Evolutionary conservation across 2,329 filamentous ascomycete species (phyloP), one percentile per base, ranked within the genome.

Genomic region (Taxawa tesnikishii): DNA sequence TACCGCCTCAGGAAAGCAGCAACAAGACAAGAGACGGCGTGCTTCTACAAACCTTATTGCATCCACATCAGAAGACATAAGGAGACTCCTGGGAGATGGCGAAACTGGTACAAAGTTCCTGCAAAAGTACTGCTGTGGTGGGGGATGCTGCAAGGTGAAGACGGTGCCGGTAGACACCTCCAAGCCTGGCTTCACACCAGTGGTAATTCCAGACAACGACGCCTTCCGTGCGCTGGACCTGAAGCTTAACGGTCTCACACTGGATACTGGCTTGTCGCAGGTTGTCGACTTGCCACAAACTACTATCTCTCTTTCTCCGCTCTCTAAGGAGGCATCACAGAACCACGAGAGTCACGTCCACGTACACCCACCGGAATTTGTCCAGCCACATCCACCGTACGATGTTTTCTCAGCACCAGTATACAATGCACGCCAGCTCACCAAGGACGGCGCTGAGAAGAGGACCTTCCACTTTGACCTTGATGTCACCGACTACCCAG

Each of bases 401-500:
- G 70, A 88, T 43, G 85, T 96, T 38, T 93, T 82, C 58, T 80
- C 85, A 1, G 87, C 88, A n/a, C 83, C 77, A 41, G 73, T 98
- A 28, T 79, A 84, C 57, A 77, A 77, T 46, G 74, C 84, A 3
- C 79, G 90, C 34, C 85, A 94, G 58, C 63, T 98, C 51, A 98
- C 90, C 9, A 80, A 75, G 52, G 67, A 73, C 15, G 88, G 88
- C 14, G 90, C 90, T 4, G 84, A 94, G 65, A 98, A 98, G 72
- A 73, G 88, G 38, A 98, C 90, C 0, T 94, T 88, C 55, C 90
- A 98, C 58, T 96, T 96, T 48, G 90, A 96, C 48, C 74, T 98
- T 27, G 90, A 98, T 48, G 80, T 98, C 30, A 94, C 88, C 29
- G 80, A 94, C 53, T 98, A 98, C 48, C 85, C 90, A 0, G 71